Percentiles rank a stretch among this genome's conserved stretches.
phyloP scores from a whole-genome alignment of 2,329 filamentous ascomycete genomes.

The Orbilia javanica region DNA sequence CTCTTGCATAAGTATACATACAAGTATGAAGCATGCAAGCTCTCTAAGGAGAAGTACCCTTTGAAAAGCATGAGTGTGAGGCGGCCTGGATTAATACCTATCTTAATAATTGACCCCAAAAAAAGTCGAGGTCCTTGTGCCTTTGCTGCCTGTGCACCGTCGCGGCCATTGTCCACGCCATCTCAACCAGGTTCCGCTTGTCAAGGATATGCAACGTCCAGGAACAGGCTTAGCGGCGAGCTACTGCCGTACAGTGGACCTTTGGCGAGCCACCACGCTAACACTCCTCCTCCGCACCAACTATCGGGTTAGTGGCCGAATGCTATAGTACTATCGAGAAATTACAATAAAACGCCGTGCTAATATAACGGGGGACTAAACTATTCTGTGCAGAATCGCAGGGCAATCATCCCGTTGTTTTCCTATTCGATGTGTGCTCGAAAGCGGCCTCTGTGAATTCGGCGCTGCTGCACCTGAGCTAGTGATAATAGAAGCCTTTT shows the following conservation, averaged over 20 bases:
- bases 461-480: background rate
- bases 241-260: constrained; percentile 23
- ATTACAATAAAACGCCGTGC: constrained; percentile 52
- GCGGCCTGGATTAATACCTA: constrained; percentile 43
- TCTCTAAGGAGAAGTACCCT: constrained; percentile 1
- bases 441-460: background rate
- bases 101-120: constrained; percentile 43
- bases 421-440: constrained; percentile 28
- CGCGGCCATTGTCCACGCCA: constrained; percentile 38
- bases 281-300: constrained; percentile 9
- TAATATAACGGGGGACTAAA: constrained; percentile 34
- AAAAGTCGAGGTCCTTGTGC: constrained; percentile 18
- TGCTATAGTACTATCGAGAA: constrained; percentile 40
- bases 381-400: constrained; percentile 35
- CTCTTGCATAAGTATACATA: constrained; percentile 11
- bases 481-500: background rate
- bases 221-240: constrained; percentile 29
- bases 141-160: constrained; percentile 26
- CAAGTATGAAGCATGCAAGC: background rate
- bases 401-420: constrained; percentile 43
- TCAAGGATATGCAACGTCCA: constrained; percentile 34
- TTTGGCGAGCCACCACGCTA: constrained; percentile 32
- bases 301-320: background rate
- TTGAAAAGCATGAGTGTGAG: constrained; percentile 16
- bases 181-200: constrained; percentile 52